A percentile compares a stretch with the other conserved stretches of the same genome.
Evolutionary conservation across 140 eudicot species (phyloP).

Genomic region (Ambrosia hybrid): DNA sequence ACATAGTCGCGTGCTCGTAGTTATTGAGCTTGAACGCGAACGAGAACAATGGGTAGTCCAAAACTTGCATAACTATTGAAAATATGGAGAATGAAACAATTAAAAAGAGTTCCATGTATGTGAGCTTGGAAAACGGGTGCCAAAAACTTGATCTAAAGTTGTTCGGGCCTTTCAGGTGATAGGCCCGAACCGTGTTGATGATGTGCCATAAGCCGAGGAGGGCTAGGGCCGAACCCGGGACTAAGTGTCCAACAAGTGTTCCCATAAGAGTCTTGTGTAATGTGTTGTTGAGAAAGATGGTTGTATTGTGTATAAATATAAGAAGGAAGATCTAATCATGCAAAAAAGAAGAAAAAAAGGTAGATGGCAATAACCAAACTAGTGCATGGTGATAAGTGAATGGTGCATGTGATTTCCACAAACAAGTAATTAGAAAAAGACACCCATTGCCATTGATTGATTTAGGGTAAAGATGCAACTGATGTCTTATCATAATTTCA

Average conservation of each 20-base stretch:
- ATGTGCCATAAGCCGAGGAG: conserved; percentile 79
- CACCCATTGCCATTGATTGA: conserved; percentile 22
- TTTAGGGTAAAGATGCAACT: conserved; percentile 4
- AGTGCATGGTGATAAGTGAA: conserved; percentile 38
- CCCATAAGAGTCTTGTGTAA: conserved; percentile 51
- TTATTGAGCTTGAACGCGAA: conserved; percentile 61
- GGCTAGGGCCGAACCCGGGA: conserved; percentile 73
- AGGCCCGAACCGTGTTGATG: conserved; percentile 51
- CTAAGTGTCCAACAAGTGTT: conserved; percentile 65
- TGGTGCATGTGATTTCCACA: conserved; percentile 44
- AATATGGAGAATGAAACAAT: conserved; percentile 57
- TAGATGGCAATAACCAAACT: conserved; percentile 10
- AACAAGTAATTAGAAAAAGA: conserved; percentile 33
- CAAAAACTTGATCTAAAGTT: conserved; percentile 54
- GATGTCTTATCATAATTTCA: conserved; percentile 12
- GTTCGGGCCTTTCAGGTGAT: conserved; percentile 51
- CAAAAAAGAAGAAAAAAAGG: conserved; percentile 6
- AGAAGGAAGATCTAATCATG: conserved; percentile 5
- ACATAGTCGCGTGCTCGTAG: conserved; percentile 75
- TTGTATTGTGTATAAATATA: conserved; percentile 27
- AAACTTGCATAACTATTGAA: conserved; percentile 51
- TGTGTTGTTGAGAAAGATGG: background rate
- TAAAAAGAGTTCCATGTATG: conserved; percentile 61
- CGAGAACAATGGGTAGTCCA: conserved; percentile 51
- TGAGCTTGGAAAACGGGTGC: conserved; percentile 61